Conservation (phyloP, 2,329 filamentous ascomycete species). For the Fusarium sp. region DNA sequence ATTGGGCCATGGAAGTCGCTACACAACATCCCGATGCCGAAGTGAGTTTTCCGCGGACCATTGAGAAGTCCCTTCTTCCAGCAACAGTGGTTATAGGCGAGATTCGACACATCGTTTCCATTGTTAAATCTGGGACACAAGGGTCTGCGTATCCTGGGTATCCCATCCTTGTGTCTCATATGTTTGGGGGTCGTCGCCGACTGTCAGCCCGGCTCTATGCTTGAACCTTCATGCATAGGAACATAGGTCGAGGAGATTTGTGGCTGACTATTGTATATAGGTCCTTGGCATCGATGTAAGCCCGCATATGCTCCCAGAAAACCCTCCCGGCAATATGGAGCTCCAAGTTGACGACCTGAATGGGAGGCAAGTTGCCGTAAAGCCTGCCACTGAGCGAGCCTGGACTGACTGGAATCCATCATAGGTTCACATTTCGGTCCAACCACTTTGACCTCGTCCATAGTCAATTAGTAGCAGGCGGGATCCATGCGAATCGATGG, state of each 20-base stretch:
- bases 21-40: slow-evolving; percentile 71
- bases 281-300: slow-evolving; percentile 79
- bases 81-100: not conserved
- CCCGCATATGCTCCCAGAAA: slow-evolving; percentile 74
- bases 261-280: slow-evolving; percentile 52
- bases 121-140: not conserved
- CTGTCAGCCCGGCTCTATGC: not conserved
- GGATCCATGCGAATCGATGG: slow-evolving; percentile 81
- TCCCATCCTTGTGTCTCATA: not conserved
- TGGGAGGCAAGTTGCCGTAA: slow-evolving; percentile 57
- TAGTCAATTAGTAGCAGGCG: slow-evolving; percentile 77
- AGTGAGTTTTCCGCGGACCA: slow-evolving; percentile 55
- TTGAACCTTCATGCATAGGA: not conserved
- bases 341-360: slow-evolving; percentile 81
- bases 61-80: not conserved
- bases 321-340: slow-evolving; percentile 73
- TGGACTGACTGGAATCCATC: slow-evolving; percentile 15
- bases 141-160: not conserved
- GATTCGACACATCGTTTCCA: not conserved
- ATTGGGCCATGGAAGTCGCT: slow-evolving; percentile 77
- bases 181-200: not conserved
- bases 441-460: slow-evolving; percentile 86
- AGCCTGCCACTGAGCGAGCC: not conserved
- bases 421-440: slow-evolving; percentile 72
- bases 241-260: not conserved